Base-by-base conservation (phyloP, 306 rosid genomes). In the Delonix regia region DNA sequence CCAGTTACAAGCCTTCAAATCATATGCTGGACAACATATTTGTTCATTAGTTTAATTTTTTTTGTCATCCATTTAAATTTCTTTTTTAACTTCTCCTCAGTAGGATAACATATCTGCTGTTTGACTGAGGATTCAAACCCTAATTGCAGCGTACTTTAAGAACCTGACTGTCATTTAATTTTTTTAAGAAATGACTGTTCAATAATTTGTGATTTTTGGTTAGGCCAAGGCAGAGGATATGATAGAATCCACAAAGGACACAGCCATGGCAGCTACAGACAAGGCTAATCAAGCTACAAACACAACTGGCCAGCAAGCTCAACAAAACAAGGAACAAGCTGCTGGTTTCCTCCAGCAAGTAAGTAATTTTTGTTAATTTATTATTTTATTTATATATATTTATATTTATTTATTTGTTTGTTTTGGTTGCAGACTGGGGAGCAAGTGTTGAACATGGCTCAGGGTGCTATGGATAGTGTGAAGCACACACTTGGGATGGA, bases 401-500 rank as follows among this genome's bases (percentile, higher is more conserved):
- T 36, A 36, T 6, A 30, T 36, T 0, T 3, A 36, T 36, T 36
- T 0, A 36, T 48, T 15, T 21, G 69, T 2, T 52, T 69, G 0
- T 53, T 84, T n/a, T n/a, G n/a, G 74, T 25, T 70, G 62, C 73
- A 90, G 96, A 88, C 90, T 12, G 91, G 88, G 68, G 93, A 87
- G 47, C 90, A 87, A 68, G 73, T 87, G 87, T 88, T 38, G 85
- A 82, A 14, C 82, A 85, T 88, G 89, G 89, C 92, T 80, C 92
- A 88, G 21, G 88, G 84, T 52, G 89, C 92, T 65, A 55, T 85
- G 76, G 93, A 87, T 0, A 80, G 14, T 24, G 93, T 90, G 73
- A 90, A 88, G 85, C 86, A 75, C 78, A 87, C 91, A 38, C 88
- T 90, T 5, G 96, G 96, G 7, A 84, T 85, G 88, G 86, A 87